A percentile compares a stretch with the other conserved stretches of the same genome.
Conservation (phyloP, 331 rosid genomes). For the Rhamnella rubrinervis region DNA sequence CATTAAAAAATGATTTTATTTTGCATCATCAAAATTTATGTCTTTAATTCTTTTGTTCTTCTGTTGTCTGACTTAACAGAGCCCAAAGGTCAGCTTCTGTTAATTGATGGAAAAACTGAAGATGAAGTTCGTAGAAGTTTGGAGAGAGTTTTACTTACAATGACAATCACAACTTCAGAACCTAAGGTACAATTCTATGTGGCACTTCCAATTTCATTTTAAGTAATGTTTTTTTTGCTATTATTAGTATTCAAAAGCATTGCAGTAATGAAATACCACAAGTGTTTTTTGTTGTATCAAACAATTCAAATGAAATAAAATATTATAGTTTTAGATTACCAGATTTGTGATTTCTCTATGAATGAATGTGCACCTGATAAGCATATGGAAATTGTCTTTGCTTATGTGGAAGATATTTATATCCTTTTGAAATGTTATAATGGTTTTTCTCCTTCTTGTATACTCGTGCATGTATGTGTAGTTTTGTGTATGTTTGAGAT, state of each 20-base stretch:
- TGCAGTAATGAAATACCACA: background rate
- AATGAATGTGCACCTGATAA: too few species aligned
- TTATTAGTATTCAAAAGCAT: background rate
- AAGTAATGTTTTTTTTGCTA: conserved; percentile 6
- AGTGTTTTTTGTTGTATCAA: too few species aligned
- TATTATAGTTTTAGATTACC: too few species aligned
- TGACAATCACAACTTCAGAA: conserved; percentile 79
- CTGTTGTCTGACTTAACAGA: conserved; percentile 39
- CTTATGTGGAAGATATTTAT: too few species aligned
- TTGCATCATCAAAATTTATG: background rate
- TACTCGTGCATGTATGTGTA: too few species aligned
- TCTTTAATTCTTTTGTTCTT: conserved; percentile 6
- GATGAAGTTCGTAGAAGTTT: conserved; percentile 78
- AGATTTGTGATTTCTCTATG: too few species aligned
- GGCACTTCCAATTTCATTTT: conserved; percentile 13
- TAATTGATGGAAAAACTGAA: conserved; percentile 85
- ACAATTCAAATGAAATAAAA: too few species aligned
- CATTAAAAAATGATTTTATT: background rate
- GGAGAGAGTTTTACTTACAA: conserved; percentile 85
- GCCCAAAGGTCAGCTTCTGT: conserved; percentile 90
- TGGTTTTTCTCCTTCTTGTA: too few species aligned
- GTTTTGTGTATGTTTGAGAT: too few species aligned
- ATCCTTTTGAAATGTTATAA: too few species aligned
- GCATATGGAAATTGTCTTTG: too few species aligned
- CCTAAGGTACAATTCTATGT: conserved; percentile 61